Evolutionary conservation across 2,329 filamentous ascomycete genomes (phyloP).

Genomic region (Penicillium sp.): DNA sequence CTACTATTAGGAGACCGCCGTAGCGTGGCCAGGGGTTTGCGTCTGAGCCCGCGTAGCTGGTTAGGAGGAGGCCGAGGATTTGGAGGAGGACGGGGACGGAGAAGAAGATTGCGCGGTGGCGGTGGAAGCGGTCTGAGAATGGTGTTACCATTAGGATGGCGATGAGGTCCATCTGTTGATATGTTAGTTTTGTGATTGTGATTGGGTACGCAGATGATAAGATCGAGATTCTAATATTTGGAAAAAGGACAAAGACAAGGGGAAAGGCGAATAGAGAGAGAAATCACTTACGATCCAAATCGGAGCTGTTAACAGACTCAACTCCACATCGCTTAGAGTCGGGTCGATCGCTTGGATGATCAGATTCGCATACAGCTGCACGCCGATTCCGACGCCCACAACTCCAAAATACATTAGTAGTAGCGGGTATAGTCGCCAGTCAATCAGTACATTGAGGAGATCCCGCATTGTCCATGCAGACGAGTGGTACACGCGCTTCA

Average conservation of each 20-base stretch:
- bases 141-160: slow-evolving; percentile 84
- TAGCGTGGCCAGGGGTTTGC: slow-evolving; percentile 77
- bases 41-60: slow-evolving; percentile 66
- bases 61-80: slow-evolving; percentile 75
- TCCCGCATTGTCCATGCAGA: slow-evolving; percentile 72
- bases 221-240: no score
- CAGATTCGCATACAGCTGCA: slow-evolving; percentile 81
- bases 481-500: slow-evolving; percentile 75
- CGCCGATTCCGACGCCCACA: slow-evolving; percentile 86
- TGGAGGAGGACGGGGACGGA: slow-evolving; percentile 72
- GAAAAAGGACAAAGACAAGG: no score
- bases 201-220: no score
- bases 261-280: no score
- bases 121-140: slow-evolving; percentile 82
- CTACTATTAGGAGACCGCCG: slow-evolving; percentile 82
- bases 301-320: slow-evolving; percentile 81
- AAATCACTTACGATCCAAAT: slow-evolving; percentile 76
- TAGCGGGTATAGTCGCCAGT: slow-evolving; percentile 87
- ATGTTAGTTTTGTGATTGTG: background rate
- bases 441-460: slow-evolving; percentile 67
- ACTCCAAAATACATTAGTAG: slow-evolving; percentile 93
- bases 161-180: slow-evolving; percentile 72
- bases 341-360: slow-evolving; percentile 81
- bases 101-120: slow-evolving; percentile 77
- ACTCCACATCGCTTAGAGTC: slow-evolving; percentile 66